These are phyloP conservation scores for Alternaria sp. DNA, from an alignment of 2,329 filamentous ascomycete genomes.

Conservation along the genomic window DNA sequence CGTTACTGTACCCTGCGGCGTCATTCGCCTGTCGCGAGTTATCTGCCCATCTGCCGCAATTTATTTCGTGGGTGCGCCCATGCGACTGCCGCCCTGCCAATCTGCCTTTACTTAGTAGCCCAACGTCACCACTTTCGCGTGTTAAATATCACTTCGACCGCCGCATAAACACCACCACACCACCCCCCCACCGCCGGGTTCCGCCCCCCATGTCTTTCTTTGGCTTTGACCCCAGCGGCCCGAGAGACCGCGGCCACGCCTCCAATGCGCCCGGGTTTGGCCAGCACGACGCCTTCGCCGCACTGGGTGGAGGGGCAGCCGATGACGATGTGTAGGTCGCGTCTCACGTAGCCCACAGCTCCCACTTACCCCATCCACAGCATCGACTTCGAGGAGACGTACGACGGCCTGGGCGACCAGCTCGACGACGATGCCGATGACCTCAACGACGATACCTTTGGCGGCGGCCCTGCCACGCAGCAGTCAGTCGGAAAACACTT, in stretches of 20 bases:
- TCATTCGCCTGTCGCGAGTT: background rate
- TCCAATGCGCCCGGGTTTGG: conserved; percentile 79
- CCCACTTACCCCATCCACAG: conserved; percentile 61
- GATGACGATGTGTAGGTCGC: conserved; percentile 66
- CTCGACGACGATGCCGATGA: conserved; percentile 91
- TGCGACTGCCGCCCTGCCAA: conserved; percentile 3
- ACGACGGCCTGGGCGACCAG: conserved; percentile 90
- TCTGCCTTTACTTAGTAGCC: conserved; percentile 4
- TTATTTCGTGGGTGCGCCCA: background rate
- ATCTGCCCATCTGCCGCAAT: background rate
- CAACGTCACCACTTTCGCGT: conserved; percentile 27
- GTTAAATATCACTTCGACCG: conserved; percentile 8
- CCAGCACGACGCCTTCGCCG: conserved; percentile 87
- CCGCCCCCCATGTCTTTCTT: conserved; percentile 81
- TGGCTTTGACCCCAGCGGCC: conserved; percentile 77
- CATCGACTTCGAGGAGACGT: conserved; percentile 94
- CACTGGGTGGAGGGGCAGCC: conserved; percentile 66
- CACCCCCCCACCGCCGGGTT: conserved; percentile 11
- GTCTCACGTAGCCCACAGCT: conserved; percentile 22
- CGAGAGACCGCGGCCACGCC: conserved; percentile 69
- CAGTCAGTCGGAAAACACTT: conserved; percentile 84
- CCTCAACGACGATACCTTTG: conserved; percentile 96
- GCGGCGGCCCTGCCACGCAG: conserved; percentile 55
- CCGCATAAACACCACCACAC: conserved; percentile 2
- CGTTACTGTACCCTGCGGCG: background rate